phyloP scores from a whole-genome alignment of 441 rosid genomes.

The Brassica hybrid region DNA sequence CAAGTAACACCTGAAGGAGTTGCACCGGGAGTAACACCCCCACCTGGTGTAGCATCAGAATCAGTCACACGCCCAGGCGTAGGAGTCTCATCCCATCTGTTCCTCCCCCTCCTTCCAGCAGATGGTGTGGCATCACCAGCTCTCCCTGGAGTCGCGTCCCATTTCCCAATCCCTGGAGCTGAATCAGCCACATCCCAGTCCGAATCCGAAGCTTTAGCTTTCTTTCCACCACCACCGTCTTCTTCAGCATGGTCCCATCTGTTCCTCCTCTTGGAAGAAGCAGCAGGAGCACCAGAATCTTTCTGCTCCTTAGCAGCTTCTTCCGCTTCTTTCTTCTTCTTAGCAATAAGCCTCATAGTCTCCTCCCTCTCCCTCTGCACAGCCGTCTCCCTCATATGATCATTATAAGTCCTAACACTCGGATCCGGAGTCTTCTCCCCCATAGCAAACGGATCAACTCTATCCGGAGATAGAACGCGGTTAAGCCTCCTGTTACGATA shows the following conservation, averaged over 20 bases:
- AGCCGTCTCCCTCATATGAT: no score
- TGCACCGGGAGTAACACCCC: neutral
- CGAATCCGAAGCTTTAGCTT: slow-evolving; percentile 64
- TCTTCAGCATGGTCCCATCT: slow-evolving; percentile 94
- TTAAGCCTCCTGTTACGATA: no score
- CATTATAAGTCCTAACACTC: no score
- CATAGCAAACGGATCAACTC: no score
- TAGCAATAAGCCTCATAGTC: slow-evolving; percentile 64
- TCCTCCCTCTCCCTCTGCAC: slow-evolving; percentile 76
- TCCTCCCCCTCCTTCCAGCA: neutral
- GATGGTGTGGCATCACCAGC: slow-evolving; percentile 34
- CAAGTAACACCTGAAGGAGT: neutral
- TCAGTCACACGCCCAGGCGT: neutral
- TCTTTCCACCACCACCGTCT: slow-evolving; percentile 59
- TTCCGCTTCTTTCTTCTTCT: slow-evolving; percentile 86
- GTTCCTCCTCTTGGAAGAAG: slow-evolving; percentile 76
- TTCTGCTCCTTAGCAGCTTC: slow-evolving; percentile 58
- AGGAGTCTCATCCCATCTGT: neutral
- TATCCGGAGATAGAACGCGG: no score
- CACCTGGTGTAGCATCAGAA: neutral
- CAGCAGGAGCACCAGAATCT: slow-evolving; percentile 47
- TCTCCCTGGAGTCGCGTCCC: slow-evolving; percentile 98
- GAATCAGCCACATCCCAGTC: slow-evolving; percentile 98
- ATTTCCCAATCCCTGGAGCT: slow-evolving; percentile 85
- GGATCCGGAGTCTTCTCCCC: no score